Evolutionary conservation across 169 alveolate genomes (phyloP).

Genomic region (Cryptosporidium meleagridis): DNA sequence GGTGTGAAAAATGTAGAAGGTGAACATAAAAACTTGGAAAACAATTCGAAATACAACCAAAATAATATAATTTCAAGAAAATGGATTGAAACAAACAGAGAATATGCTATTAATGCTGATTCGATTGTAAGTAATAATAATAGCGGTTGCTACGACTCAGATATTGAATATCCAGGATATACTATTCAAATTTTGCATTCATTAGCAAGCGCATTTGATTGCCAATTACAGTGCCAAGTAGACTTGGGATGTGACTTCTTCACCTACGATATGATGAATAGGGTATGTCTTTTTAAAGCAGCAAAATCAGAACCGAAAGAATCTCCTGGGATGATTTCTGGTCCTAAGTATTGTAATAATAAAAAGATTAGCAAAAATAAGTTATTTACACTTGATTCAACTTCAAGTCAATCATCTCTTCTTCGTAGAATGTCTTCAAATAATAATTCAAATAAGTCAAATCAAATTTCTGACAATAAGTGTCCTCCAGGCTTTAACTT

Average conservation of each 20-base stretch:
- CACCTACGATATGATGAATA: conserved; percentile 54
- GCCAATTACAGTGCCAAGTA: conserved; percentile 65
- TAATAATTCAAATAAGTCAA: not conserved
- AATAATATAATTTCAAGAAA: not conserved
- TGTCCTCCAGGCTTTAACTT: conserved; percentile 45
- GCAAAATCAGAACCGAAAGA: conserved; percentile 27
- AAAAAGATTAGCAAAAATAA: conserved; percentile 8
- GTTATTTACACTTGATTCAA: not conserved
- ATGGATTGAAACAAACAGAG: not conserved
- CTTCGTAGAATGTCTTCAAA: conserved; percentile 32
- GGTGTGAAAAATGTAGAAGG: not conserved
- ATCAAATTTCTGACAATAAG: conserved; percentile 17
- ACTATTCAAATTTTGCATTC: conserved; percentile 61
- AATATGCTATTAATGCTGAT: not conserved
- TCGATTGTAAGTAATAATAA: not conserved
- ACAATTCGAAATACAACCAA: not conserved
- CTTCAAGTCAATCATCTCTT: conserved; percentile 23
- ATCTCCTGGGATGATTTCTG: conserved; percentile 67
- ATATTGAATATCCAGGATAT: conserved; percentile 70
- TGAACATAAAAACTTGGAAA: conserved; percentile 10
- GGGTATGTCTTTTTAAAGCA: conserved; percentile 55
- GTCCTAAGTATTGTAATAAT: conserved; percentile 47
- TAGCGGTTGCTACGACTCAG: conserved; percentile 54
- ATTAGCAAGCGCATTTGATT: conserved; percentile 57
- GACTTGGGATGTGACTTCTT: conserved; percentile 71